Evolutionary conservation across 2,329 filamentous ascomycete genomes (phyloP), one percentile per base, ranked within the genome.

Genomic region (Zymoseptoria ardabiliae): DNA sequence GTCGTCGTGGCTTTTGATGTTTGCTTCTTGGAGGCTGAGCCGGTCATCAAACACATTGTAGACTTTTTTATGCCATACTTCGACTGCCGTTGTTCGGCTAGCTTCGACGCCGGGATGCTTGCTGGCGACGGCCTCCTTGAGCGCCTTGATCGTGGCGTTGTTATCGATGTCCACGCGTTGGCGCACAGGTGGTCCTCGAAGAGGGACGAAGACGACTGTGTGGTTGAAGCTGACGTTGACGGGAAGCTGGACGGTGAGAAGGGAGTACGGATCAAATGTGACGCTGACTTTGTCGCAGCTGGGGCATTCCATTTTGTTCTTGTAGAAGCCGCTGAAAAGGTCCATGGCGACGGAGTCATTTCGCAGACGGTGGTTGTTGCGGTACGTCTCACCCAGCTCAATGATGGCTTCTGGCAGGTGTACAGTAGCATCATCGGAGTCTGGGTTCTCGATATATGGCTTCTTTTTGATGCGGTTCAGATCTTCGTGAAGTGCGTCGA

Each of bases 221-320:
- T 88, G 87, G 60, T 79, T 81, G 88, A 91, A 96, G 51, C 90
- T 82, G 64, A 88, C 91, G 72, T 94, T 88, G 57, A 96, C 85
- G 0, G 94, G 94, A 35, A 99, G 78, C 59, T 95, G 94, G 22
- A 99, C 78, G 0, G 94, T 97, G 60, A 99, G 77, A 65, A 95
- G 94, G 74, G 91, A 97, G 79, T 96, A 99, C 0, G 94, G 94
- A 72, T 99, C 94, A 70, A 99, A 99, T 0, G 94, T 97, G 68
- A 99, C 96, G 82, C 92, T 97, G 75, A 97, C 89, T 77, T 97
- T 99, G 67, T 88, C 83, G 73, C 94, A 99, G 7, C 82, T 83
- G 0, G 94, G 94, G 71, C 94, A 99, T 63, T 94, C 88, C 63
- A 99, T 83, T 0, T 93, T 97, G 51, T 95, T 97, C 77, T 97